phyloP scores from a whole-genome alignment of 306 rosid species.

The Sindora glabra region DNA sequence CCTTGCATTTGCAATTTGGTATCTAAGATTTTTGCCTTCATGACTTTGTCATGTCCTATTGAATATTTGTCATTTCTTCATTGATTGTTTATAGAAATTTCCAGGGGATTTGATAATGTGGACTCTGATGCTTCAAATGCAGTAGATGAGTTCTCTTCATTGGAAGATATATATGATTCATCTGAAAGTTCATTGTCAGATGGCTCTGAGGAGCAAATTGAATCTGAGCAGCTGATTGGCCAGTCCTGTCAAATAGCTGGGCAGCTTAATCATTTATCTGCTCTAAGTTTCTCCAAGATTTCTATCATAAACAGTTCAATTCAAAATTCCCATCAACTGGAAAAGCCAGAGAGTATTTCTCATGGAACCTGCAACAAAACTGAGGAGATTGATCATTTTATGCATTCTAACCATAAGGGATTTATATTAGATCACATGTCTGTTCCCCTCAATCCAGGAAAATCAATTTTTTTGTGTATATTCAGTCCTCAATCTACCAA shows the following conservation, averaged over 20 bases:
- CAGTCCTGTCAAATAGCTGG: constrained; percentile 31
- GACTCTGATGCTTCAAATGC: constrained; percentile 54
- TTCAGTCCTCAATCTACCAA: constrained; percentile 23
- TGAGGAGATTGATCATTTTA: constrained; percentile 19
- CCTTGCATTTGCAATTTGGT: not conserved
- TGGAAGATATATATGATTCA: constrained; percentile 34
- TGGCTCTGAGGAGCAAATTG: constrained; percentile 51
- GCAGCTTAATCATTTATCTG: constrained; percentile 43
- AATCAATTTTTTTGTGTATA: constrained; percentile 27
- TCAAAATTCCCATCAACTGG: constrained; percentile 30
- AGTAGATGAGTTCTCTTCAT: constrained; percentile 29
- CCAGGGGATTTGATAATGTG: constrained; percentile 39
- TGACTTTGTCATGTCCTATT: constrained; percentile 16
- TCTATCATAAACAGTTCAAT: constrained; percentile 21
- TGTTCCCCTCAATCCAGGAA: constrained; percentile 25
- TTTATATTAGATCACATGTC: constrained; percentile 23
- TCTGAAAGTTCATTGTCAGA: constrained; percentile 53
- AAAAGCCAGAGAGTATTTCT: constrained; percentile 28
- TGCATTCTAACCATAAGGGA: constrained; percentile 25
- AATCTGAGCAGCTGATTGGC: constrained; percentile 31
- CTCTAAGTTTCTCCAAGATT: constrained; percentile 48
- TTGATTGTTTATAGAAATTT: constrained; percentile 29
- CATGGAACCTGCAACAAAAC: constrained; percentile 24
- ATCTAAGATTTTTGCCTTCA: not conserved
- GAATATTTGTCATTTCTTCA: constrained; percentile 15